Evolutionary conservation across 371 early-diverging fungal genomes (phyloP), one percentile per base, ranked within the genome.

Genomic region (Syncephalastrum contaminatum): DNA sequence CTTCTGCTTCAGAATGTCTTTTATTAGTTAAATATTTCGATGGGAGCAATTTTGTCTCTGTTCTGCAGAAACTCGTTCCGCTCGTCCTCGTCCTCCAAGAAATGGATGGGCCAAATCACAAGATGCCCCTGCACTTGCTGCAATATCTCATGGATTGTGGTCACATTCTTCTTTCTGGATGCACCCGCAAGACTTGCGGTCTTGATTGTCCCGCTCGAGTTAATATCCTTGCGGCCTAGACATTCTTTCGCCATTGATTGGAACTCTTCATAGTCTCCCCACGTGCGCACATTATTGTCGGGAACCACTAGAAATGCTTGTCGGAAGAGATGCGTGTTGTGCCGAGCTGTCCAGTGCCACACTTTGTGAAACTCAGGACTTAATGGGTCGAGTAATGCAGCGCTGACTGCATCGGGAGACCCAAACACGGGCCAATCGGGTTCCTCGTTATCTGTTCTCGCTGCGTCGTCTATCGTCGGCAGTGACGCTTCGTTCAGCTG

Each of bases 251-350:
- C 73, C 57, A 68, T 66, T 36, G 69, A 63, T 18, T 74, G 66
- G 43, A 83, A 89, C 40, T 67, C 54, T n/a, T 75, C 60, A 52
- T 87, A 87, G 56, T 82, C 68, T 6, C 73, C 75, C 85, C 86
- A 90, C 4, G 67, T 81, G 21, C 62, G 71, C 13, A 91, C 76
- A 16, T 77, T 81, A 27, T 90, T 85, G 58, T 90, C 91, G 5
- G 90, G 90, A n/a, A 85, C 72, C 24, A 82, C 83, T 21, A 77
- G 68, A 58, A 90, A 90, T 2, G 84, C 73, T 4, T 81, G 67
- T 14, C 89, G 71, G 61, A 80, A 88, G 1, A 82, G 45, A 13
- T 60, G 57, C 12, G 81, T 80, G 64, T 90, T 90, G 27, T 40
- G 53, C 16, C 74, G 55, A 14, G 90, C 87, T 2, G 80, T 69